Conservation (phyloP, 2,329 filamentous ascomycete species). For the Tetracladium maxilliforme region DNA sequence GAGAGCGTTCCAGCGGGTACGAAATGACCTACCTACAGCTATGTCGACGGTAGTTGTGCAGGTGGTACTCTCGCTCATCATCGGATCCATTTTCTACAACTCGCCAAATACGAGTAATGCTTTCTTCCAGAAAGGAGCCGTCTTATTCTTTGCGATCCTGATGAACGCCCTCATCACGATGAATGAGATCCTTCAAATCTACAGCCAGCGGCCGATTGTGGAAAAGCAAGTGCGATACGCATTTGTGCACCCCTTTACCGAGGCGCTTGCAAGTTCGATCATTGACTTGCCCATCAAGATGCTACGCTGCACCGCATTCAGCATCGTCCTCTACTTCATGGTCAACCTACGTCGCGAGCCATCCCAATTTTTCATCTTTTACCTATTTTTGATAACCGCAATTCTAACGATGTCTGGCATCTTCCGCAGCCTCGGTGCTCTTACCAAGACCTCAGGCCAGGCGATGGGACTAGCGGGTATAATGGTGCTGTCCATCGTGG, state of each 20-base stretch:
- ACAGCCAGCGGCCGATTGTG: slow-evolving; percentile 77
- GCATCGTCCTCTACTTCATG: slow-evolving; percentile 71
- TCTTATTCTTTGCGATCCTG: slow-evolving; percentile 53
- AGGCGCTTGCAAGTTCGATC: slow-evolving; percentile 72
- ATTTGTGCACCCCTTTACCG: slow-evolving; percentile 73
- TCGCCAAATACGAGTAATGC: slow-evolving; percentile 30
- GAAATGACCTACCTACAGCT: slow-evolving; percentile 24
- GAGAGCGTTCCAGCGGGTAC: slow-evolving; percentile 61
- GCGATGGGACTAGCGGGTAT: slow-evolving; percentile 43
- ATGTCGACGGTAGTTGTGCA: slow-evolving; percentile 6
- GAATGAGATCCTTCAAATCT: slow-evolving; percentile 57
- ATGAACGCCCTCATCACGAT: slow-evolving; percentile 49
- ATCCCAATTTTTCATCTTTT: slow-evolving; percentile 72
- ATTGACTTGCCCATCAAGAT: slow-evolving; percentile 73
- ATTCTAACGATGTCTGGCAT: slow-evolving; percentile 73
- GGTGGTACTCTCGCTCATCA: slow-evolving; percentile 42
- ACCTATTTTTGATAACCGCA: slow-evolving; percentile 57
- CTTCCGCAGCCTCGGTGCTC: slow-evolving; percentile 63
- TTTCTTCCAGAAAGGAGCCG: slow-evolving; percentile 44
- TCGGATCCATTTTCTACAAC: slow-evolving; percentile 48
- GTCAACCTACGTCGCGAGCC: slow-evolving; percentile 59
- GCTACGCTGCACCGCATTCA: slow-evolving; percentile 57
- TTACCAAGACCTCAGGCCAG: slow-evolving; percentile 53
- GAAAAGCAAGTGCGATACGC: slow-evolving; percentile 79
- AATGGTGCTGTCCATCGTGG: slow-evolving; percentile 13